phyloP scores from a whole-genome alignment of 108 stramenopile species.

The Cyclotella baltica region DNA sequence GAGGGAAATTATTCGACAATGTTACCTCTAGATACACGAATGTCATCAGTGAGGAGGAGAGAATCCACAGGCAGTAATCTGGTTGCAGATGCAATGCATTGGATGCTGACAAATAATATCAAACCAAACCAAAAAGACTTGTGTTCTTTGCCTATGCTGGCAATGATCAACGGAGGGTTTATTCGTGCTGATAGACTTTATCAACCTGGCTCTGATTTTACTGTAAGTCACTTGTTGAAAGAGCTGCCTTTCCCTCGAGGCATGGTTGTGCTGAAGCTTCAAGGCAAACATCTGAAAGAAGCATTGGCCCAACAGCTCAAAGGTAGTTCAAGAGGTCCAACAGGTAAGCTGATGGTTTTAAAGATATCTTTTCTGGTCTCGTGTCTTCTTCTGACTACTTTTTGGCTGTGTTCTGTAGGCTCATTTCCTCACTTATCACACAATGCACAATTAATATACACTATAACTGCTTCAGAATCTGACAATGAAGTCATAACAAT shows the following conservation, averaged over 20 bases:
- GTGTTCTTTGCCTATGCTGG: constrained; percentile 28
- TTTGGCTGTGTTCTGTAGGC: too few species aligned
- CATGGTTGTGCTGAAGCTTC: constrained; percentile 38
- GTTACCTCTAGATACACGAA: constrained; percentile 45
- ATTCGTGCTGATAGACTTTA: constrained; percentile 53
- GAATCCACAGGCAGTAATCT: constrained; percentile 49
- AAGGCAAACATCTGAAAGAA: constrained; percentile 31
- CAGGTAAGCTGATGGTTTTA: not conserved
- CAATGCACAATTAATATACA: constrained; percentile 33
- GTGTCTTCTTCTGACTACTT: too few species aligned
- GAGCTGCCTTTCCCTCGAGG: constrained; percentile 48
- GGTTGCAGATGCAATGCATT: constrained; percentile 51
- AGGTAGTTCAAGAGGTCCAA: constrained; percentile 43
- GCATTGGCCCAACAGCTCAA: constrained; percentile 43
- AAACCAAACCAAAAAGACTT: not conserved
- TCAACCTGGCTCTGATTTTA: constrained; percentile 41
- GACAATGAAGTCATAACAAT: constrained; percentile 15
- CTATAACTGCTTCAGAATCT: constrained; percentile 4
- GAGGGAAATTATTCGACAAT: not conserved
- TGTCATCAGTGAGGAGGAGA: constrained; percentile 48
- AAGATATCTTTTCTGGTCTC: too few species aligned
- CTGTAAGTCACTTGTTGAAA: constrained; percentile 38
- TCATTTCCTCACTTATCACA: constrained; percentile 51
- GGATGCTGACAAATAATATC: constrained; percentile 33
- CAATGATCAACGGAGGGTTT: constrained; percentile 59